phyloP scores from a whole-genome alignment of 306 rosid species.

The Begonia masoniana region DNA sequence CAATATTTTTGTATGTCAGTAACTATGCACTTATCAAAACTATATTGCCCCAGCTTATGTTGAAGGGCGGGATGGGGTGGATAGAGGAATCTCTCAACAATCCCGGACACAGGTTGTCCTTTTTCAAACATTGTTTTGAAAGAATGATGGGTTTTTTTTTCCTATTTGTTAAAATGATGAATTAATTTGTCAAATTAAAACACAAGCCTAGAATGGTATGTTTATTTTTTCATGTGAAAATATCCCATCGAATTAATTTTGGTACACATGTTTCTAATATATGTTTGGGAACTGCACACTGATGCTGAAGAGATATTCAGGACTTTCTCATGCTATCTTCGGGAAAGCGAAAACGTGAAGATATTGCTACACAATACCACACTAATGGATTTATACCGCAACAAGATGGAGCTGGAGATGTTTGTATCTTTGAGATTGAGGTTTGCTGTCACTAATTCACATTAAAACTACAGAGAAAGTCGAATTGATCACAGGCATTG shows the following conservation, averaged over 20 bases:
- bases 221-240: background rate
- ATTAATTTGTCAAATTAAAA: slow-evolving; percentile 2
- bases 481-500: too few species aligned
- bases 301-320: slow-evolving; percentile 20
- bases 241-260: too few species aligned
- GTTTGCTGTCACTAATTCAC: slow-evolving; percentile 15
- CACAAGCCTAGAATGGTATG: background rate
- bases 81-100: slow-evolving; percentile 71
- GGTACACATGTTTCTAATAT: too few species aligned
- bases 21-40: slow-evolving; percentile 20
- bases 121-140: background rate
- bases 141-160: background rate
- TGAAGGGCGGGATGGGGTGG: slow-evolving; percentile 91
- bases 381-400: slow-evolving; percentile 80
- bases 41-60: slow-evolving; percentile 66
- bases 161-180: background rate
- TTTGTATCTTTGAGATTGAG: slow-evolving; percentile 64
- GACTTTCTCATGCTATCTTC: slow-evolving; percentile 53
- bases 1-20: slow-evolving; percentile 4
- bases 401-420: slow-evolving; percentile 98
- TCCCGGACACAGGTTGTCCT: slow-evolving; percentile 59
- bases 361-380: slow-evolving; percentile 57
- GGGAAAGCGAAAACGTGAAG: slow-evolving; percentile 95
- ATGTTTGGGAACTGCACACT: too few species aligned
- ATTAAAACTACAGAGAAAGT: too few species aligned